Evolutionary conservation across 2,329 filamentous ascomycete genomes (phyloP).

Genomic region (Ascosphaera pollenicola): DNA sequence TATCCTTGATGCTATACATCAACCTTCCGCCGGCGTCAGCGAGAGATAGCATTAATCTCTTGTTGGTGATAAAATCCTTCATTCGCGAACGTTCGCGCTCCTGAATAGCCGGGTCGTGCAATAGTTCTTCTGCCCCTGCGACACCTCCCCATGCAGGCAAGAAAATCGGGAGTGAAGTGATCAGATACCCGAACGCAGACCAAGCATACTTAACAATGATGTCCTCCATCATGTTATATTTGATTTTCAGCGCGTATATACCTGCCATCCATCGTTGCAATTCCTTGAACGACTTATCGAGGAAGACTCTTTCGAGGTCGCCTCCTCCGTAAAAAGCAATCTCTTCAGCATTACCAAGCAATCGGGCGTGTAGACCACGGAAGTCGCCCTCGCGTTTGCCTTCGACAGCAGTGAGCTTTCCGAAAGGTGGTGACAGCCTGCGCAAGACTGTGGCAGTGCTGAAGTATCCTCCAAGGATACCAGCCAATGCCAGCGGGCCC

Average conservation of each 20-base stretch:
- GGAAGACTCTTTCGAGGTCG: slow-evolving; percentile 79
- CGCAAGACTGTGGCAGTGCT: slow-evolving; percentile 77
- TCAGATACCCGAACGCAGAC: slow-evolving; percentile 90
- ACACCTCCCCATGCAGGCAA: slow-evolving; percentile 82
- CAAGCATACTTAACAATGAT: slow-evolving; percentile 97
- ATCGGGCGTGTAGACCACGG: slow-evolving; percentile 64
- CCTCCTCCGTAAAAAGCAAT: slow-evolving; percentile 94
- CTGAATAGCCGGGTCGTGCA: slow-evolving; percentile 18
- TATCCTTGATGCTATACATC: slow-evolving; percentile 99
- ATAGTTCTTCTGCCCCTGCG: slow-evolving; percentile 48
- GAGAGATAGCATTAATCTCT: slow-evolving; percentile 89
- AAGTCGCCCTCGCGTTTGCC: slow-evolving; percentile 92
- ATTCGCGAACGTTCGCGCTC: slow-evolving; percentile 65
- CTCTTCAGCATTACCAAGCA: slow-evolving; percentile 94
- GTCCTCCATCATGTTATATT: slow-evolving; percentile 97
- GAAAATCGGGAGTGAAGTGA: slow-evolving; percentile 85
- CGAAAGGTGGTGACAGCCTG: slow-evolving; percentile 79
- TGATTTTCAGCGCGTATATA: slow-evolving; percentile 92
- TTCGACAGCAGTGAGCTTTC: slow-evolving; percentile 89
- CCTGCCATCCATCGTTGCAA: slow-evolving; percentile 95
- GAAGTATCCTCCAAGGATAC: slow-evolving; percentile 81
- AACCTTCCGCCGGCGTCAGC: slow-evolving; percentile 91
- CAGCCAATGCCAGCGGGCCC: slow-evolving; percentile 67
- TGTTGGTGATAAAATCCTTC: slow-evolving; percentile 99
- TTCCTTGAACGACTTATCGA: slow-evolving; percentile 81